These are phyloP conservation scores for Phytophthora pini DNA, from an alignment of 352 stramenopile species.

Conservation along the genomic window DNA sequence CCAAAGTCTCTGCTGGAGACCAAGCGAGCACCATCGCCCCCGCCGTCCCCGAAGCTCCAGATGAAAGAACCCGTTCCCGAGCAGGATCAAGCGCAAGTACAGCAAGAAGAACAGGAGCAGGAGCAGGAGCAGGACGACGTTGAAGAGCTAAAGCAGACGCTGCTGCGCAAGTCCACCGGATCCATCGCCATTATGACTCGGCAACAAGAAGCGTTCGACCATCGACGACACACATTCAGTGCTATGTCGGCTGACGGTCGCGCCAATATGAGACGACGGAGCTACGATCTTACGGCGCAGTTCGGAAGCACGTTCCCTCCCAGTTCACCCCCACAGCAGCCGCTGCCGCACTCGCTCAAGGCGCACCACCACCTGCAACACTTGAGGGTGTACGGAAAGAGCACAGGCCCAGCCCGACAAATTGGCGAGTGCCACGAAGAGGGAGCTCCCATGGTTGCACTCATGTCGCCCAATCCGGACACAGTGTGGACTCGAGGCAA, in stretches of 20 bases:
- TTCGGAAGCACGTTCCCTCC: slow-evolving; percentile 42
- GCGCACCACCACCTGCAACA: slow-evolving; percentile 56
- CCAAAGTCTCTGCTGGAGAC: slow-evolving; percentile 14
- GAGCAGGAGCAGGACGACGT: slow-evolving; percentile 26
- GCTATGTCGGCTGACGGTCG: slow-evolving; percentile 50
- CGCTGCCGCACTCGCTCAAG: slow-evolving; percentile 33
- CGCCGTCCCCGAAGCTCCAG: slow-evolving; percentile 15
- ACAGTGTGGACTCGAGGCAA: slow-evolving; percentile 82
- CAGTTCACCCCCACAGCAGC: slow-evolving; percentile 8
- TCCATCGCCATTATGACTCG: slow-evolving; percentile 49
- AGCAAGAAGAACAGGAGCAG: slow-evolving; percentile 14
- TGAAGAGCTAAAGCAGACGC: slow-evolving; percentile 29
- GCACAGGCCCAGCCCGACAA: slow-evolving; percentile 15
- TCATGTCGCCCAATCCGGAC: slow-evolving; percentile 44
- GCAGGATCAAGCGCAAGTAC: slow-evolving; percentile 13
- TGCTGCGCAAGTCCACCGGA: slow-evolving; percentile 38
- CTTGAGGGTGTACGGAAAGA: slow-evolving; percentile 62
- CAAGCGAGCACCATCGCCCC: slow-evolving; percentile 21
- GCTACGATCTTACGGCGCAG: slow-evolving; percentile 46
- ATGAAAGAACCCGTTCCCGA: slow-evolving; percentile 18
- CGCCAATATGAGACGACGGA: slow-evolving; percentile 51
- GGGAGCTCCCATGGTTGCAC: slow-evolving; percentile 46
- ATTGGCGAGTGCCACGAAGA: slow-evolving; percentile 43
- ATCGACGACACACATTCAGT: slow-evolving; percentile 53
- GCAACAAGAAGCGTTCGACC: slow-evolving; percentile 48